A percentile compares a stretch with the other conserved stretches of the same genome.
Conservation (phyloP, 2,329 filamentous ascomycete genomes). For the Colletotrichum musicola region DNA sequence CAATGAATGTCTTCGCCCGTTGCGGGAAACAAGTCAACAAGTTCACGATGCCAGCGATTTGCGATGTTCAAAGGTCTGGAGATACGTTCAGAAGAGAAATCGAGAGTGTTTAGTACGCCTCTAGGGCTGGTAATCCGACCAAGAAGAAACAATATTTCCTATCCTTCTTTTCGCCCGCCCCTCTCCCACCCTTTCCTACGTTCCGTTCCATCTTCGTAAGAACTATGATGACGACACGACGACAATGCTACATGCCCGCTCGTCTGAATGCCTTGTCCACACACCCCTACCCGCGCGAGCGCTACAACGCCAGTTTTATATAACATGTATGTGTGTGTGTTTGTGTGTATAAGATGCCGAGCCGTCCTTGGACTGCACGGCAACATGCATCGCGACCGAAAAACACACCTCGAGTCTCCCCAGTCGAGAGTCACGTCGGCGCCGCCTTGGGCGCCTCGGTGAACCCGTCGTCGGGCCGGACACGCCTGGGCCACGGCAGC, state of each 20-base stretch:
- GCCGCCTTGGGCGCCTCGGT: neutral
- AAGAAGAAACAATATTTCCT: constrained; percentile 9
- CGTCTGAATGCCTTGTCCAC: constrained; percentile 4
- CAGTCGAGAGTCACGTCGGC: neutral
- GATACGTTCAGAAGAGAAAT: constrained; percentile 15
- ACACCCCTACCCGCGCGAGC: neutral
- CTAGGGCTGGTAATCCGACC: constrained; percentile 26
- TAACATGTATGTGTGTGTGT: constrained; percentile 15
- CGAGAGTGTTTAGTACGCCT: constrained; percentile 28
- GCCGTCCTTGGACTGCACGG: neutral
- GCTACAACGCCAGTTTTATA: constrained; percentile 20
- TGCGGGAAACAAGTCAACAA: too few relatives aligned
- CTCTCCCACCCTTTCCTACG: neutral
- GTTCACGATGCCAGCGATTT: neutral
- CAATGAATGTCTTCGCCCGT: neutral
- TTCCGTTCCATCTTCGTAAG: neutral
- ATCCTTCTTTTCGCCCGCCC: neutral
- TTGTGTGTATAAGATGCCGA: constrained; percentile 10
- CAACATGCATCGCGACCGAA: constrained; percentile 10
- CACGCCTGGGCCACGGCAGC: constrained; percentile 11
- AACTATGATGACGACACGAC: neutral
- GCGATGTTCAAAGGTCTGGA: neutral
- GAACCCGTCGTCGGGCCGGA: neutral
- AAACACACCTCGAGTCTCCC: neutral
- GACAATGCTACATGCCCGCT: constrained; percentile 12